Evolutionary conservation across 371 early-diverging fungal species (phyloP).

Genomic region (Mortierella sp.): DNA sequence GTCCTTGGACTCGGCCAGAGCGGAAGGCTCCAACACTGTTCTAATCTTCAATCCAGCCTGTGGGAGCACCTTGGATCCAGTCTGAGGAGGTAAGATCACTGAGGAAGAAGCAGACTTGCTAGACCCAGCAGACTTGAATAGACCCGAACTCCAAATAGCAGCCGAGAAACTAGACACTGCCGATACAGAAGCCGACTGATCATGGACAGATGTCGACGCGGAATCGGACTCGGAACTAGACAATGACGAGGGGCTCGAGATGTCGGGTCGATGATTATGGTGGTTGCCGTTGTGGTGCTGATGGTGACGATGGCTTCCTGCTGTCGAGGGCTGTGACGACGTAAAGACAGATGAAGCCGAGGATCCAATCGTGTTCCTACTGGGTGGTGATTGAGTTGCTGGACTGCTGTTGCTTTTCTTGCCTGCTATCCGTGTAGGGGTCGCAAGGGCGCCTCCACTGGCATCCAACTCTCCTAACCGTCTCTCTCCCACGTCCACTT

Average conservation of each 20-base stretch:
- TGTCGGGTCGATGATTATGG: constrained; percentile 8
- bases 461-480: no score
- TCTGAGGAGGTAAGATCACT: background rate
- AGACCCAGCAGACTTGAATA: constrained; percentile 21
- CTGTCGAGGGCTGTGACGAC: constrained; percentile 9
- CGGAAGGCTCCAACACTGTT: background rate
- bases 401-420: background rate
- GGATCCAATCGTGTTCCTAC: background rate
- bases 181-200: constrained; percentile 6
- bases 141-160: constrained; percentile 28
- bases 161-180: constrained; percentile 37
- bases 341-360: constrained; percentile 15
- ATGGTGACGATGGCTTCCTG: background rate
- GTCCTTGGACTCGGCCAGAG: background rate
- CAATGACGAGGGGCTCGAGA: constrained; percentile 41
- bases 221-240: constrained; percentile 29
- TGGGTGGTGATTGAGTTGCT: background rate
- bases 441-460: background rate
- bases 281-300: no score
- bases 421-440: background rate
- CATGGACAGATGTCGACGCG: constrained; percentile 18
- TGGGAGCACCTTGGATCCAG: background rate
- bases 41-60: background rate
- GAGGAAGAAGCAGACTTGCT: background rate
- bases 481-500: background rate